Evolutionary conservation across 305 asterid genomes (phyloP).

Genomic region (Lippia alba): DNA sequence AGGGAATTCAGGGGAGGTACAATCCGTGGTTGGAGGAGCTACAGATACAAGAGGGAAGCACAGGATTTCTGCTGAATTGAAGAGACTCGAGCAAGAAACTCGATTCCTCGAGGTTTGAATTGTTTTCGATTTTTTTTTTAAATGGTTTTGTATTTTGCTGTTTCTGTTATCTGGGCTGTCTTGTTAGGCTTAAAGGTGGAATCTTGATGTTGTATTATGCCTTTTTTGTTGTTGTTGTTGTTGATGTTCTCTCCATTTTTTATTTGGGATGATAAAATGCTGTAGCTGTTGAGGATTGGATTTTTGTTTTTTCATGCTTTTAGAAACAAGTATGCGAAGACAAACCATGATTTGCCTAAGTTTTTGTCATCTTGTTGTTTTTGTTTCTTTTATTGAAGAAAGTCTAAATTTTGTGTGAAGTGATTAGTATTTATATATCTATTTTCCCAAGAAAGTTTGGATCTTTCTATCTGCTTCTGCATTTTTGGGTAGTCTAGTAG

Average conservation of each 20-base stretch:
- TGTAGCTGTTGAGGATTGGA: neutral
- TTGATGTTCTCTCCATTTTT: neutral
- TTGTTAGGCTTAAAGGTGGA: conserved; percentile 15
- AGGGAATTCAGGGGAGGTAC: conserved; percentile 45
- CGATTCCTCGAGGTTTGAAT: conserved; percentile 57
- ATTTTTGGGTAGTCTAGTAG: neutral
- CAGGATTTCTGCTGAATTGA: conserved; percentile 69
- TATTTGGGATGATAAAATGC: neutral
- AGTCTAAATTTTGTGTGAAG: neutral
- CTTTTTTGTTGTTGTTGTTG: conserved; percentile 17
- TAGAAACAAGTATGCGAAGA: neutral
- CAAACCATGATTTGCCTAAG: neutral
- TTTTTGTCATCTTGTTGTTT: neutral
- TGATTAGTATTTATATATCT: neutral
- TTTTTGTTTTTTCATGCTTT: conserved; percentile 1
- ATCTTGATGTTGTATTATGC: conserved; percentile 20
- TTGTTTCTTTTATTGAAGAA: too few relatives aligned
- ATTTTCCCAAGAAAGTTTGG: neutral
- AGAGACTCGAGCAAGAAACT: conserved; percentile 71
- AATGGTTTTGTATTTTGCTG: neutral
- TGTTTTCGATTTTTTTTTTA: neutral
- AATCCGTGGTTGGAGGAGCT: conserved; percentile 44
- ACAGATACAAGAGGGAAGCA: conserved; percentile 65
- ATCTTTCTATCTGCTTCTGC: neutral
- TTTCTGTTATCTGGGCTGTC: conserved; percentile 16